A percentile compares a stretch with the other conserved stretches of the same genome.
These are phyloP conservation scores for Pichia pseudocactophila DNA, from an alignment of 805 yeast species.

Conservation along the genomic window DNA sequence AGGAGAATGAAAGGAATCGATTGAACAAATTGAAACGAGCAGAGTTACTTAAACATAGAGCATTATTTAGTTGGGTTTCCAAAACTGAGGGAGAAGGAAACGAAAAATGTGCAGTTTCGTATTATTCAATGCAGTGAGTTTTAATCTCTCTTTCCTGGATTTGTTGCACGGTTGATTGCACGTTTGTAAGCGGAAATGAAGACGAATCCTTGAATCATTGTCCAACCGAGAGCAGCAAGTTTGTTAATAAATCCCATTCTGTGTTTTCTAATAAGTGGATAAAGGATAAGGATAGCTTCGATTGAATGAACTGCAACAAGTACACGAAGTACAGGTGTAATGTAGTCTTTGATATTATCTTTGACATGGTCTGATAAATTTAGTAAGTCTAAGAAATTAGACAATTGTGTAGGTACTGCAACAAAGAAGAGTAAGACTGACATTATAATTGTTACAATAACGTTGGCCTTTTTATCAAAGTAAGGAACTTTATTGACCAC, in stretches of 20 bases:
- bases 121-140: constrained; percentile 15
- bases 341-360: constrained; percentile 6
- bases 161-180: constrained; percentile 10
- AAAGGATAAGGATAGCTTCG: constrained; percentile 40
- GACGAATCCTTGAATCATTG: constrained; percentile 54
- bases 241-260: constrained; percentile 47
- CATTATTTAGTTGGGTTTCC: constrained; percentile 34
- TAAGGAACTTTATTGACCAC: constrained; percentile 11
- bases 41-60: constrained; percentile 40
- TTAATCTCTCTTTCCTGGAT: constrained; percentile 11
- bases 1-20: constrained; percentile 19
- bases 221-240: constrained; percentile 44
- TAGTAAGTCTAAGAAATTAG: constrained; percentile 3
- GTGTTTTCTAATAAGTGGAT: constrained; percentile 46
- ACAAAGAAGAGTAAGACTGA: constrained; percentile 4
- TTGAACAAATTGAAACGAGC: constrained; percentile 10
- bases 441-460: constrained; percentile 23
- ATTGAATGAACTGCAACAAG: constrained; percentile 37
- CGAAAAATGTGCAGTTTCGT: constrained; percentile 11
- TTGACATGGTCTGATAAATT: constrained; percentile 8
- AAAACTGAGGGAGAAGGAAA: constrained; percentile 15
- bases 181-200: constrained; percentile 37
- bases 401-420: constrained; percentile 9
- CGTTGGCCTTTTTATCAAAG: constrained; percentile 31
- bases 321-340: constrained; percentile 12